phyloP scores from a whole-genome alignment of 768 basidiomycete species.

The Tylopilus felleus region DNA sequence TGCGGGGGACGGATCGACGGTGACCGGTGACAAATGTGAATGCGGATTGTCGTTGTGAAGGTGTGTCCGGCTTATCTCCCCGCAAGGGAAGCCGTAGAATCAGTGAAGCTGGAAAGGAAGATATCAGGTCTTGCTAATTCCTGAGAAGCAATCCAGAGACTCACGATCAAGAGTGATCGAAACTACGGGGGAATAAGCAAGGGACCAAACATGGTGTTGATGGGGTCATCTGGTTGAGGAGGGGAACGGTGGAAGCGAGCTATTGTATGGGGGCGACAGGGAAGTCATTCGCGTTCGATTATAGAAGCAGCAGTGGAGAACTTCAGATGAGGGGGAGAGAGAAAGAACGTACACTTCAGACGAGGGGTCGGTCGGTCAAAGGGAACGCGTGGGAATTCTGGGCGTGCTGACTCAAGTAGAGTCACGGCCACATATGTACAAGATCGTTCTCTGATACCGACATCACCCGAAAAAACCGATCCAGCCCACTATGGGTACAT shows the following conservation, averaged over 20 bases:
- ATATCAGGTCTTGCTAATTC: not conserved
- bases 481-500: too few species aligned
- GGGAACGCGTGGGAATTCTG: too few species aligned
- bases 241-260: conserved; percentile 78
- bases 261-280: conserved; percentile 94
- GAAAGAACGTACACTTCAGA: conserved; percentile 63
- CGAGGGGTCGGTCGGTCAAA: too few species aligned
- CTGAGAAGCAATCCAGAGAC: conserved; percentile 25
- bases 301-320: conserved; percentile 80
- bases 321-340: conserved; percentile 24
- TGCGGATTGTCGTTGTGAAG: not conserved
- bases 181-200: conserved; percentile 83
- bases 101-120: conserved; percentile 68
- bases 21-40: not conserved
- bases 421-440: too few species aligned
- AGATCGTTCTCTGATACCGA: too few species aligned
- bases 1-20: not conserved
- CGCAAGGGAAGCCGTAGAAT: conserved; percentile 84
- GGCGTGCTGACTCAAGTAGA: too few species aligned
- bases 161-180: conserved; percentile 90
- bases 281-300: conserved; percentile 92
- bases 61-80: conserved; percentile 26
- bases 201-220: conserved; percentile 87
- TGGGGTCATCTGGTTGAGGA: conserved; percentile 75
- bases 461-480: too few species aligned